These are phyloP conservation scores for Phaeophleospora eucalypticola DNA, from an alignment of 2,329 filamentous ascomycete genomes.

Conservation along the genomic window DNA sequence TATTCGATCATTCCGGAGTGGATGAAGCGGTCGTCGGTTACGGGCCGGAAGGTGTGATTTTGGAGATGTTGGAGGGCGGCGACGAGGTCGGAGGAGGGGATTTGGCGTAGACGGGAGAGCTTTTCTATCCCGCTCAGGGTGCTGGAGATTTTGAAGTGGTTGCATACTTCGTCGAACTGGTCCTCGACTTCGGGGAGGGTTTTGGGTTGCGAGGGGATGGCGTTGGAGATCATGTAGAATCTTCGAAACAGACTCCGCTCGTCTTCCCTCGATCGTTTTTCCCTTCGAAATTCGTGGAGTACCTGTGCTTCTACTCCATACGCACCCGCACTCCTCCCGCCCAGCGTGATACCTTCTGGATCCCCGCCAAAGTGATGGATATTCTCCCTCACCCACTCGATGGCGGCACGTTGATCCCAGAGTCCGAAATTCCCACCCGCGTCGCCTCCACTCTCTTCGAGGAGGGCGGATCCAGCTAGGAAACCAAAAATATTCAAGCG, in stretches of 20 bases:
- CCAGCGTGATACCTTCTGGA: conserved; percentile 23
- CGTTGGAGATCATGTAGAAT: conserved; percentile 10
- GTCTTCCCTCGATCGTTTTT: background rate
- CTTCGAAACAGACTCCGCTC: conserved; percentile 1
- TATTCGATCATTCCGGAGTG: conserved; percentile 7
- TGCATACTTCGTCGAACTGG: conserved; percentile 8
- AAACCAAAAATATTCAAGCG: conserved; percentile 31
- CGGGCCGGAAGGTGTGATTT: conserved; percentile 7
- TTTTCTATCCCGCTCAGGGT: conserved; percentile 1
- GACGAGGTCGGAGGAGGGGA: conserved; percentile 3
- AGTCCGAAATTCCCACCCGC: conserved; percentile 29
- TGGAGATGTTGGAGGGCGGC: conserved; percentile 1
- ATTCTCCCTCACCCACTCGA: conserved; percentile 28
- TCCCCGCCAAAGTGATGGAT: conserved; percentile 24
- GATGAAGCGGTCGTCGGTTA: conserved; percentile 7
- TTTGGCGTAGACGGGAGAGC: background rate
- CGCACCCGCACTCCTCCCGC: conserved; percentile 48
- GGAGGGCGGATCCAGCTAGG: conserved; percentile 23
- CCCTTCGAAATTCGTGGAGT: conserved; percentile 3
- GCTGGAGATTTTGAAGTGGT: background rate
- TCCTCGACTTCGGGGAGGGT: conserved; percentile 1
- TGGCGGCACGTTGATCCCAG: conserved; percentile 28
- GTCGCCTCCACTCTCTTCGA: conserved; percentile 27
- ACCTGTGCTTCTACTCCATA: conserved; percentile 8
- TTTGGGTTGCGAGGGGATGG: conserved; percentile 6